These are phyloP conservation scores for Ceratobasidium sp. DNA, from an alignment of 1,284 basidiomycete genomes.

Conservation along the genomic window DNA sequence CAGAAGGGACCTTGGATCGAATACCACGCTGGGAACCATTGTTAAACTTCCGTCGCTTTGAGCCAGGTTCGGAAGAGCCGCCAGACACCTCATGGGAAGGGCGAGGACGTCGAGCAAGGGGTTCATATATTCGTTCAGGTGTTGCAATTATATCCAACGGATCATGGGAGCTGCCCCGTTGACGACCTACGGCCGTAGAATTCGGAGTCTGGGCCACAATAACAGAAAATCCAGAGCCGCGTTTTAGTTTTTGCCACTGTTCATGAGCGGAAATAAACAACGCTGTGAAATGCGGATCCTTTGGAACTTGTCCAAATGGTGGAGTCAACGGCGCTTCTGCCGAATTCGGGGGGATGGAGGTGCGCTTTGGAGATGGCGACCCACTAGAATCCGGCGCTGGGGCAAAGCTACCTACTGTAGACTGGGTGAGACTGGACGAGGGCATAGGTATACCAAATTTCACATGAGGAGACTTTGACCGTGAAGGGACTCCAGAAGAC, in stretches of 20 bases:
- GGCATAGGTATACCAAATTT: background rate
- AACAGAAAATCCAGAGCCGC: background rate
- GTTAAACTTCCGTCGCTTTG: constrained; percentile 27
- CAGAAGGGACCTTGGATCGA: constrained; percentile 23
- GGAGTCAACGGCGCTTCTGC: background rate
- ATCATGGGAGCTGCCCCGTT: constrained; percentile 3
- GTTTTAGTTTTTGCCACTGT: constrained; percentile 27
- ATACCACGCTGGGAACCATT: constrained; percentile 12
- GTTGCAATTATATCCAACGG: constrained; percentile 23
- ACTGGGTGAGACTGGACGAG: background rate
- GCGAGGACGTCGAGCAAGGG: constrained; percentile 30
- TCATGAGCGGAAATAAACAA: constrained; percentile 26
- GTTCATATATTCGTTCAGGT: constrained; percentile 20
- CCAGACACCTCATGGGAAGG: constrained; percentile 6
- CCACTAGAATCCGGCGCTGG: background rate
- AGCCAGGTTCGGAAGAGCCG: constrained; percentile 17
- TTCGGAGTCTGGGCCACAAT: background rate
- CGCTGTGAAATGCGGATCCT: background rate
- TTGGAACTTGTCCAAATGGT: constrained; percentile 20
- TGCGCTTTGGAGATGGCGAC: background rate
- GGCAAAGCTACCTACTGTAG: background rate
- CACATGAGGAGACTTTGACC: constrained; percentile 10
- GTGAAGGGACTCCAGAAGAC: background rate
- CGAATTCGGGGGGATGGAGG: background rate
- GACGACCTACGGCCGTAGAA: background rate